A percentile compares a stretch with the other conserved stretches of the same genome.
Conservation (phyloP, 306 rosid genomes). For the Glycine tomentella region DNA sequence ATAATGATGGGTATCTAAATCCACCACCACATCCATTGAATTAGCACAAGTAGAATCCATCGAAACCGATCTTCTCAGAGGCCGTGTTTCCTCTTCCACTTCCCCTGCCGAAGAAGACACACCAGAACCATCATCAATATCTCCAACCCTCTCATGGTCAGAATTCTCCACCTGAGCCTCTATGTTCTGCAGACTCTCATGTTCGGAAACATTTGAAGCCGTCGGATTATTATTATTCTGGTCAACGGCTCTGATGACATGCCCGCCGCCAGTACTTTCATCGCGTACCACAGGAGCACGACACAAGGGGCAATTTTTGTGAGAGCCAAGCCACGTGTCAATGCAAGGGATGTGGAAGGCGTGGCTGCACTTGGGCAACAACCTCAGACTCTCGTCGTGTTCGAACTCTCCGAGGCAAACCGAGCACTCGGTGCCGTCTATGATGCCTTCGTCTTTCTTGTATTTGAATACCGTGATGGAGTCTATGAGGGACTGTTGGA, state of each 20-base stretch:
- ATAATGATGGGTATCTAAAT: background rate
- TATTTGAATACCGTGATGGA: conserved; percentile 67
- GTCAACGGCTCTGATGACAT: background rate
- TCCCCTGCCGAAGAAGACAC: background rate
- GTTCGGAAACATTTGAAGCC: no score
- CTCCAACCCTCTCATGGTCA: conserved; percentile 42
- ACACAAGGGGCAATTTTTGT: conserved; percentile 53
- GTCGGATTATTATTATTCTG: background rate
- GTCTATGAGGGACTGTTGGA: conserved; percentile 69
- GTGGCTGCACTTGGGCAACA: conserved; percentile 82
- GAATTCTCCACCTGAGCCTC: conserved; percentile 12
- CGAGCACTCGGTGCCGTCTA: conserved; percentile 79
- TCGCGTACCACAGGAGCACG: conserved; percentile 57
- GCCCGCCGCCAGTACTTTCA: background rate
- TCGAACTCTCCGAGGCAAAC: conserved; percentile 80
- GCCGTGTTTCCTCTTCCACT: conserved; percentile 44
- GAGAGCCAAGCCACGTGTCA: conserved; percentile 56
- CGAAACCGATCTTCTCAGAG: conserved; percentile 58
- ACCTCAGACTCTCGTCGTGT: conserved; percentile 66
- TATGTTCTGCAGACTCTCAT: no score
- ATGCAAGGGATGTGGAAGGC: conserved; percentile 59
- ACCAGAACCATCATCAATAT: conserved; percentile 8
- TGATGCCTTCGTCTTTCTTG: conserved; percentile 61
- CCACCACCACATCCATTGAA: conserved; percentile 1
- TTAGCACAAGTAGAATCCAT: conserved; percentile 53